These are phyloP conservation scores for Turritis glabra DNA, from an alignment of 345 rosid genomes.

Conservation along the genomic window DNA sequence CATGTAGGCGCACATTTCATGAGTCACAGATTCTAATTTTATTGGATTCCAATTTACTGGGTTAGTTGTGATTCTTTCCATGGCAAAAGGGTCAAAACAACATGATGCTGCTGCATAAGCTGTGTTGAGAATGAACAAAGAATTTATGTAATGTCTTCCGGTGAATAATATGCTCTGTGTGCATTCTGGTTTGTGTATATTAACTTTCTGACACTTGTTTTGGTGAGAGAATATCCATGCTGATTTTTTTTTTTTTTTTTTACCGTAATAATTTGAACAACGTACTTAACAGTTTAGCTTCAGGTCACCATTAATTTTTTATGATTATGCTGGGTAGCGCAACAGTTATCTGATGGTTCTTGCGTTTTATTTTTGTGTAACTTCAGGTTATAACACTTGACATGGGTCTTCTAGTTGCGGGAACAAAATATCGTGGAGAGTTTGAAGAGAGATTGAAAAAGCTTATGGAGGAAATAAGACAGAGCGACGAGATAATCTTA, in stretches of 20 bases:
- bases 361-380: constrained; percentile 13
- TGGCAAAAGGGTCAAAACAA: background rate
- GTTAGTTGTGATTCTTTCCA: constrained; percentile 3
- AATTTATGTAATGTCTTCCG: background rate
- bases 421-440: constrained; percentile 98
- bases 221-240: background rate
- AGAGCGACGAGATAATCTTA: constrained; percentile 93
- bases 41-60: background rate
- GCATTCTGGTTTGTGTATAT: background rate
- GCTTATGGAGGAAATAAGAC: constrained; percentile 98
- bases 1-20: constrained; percentile 10
- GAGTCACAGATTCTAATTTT: background rate
- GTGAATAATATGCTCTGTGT: background rate
- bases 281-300: background rate
- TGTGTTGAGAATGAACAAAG: background rate
- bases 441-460: constrained; percentile 98
- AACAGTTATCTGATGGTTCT: constrained; percentile 12
- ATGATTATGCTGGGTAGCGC: background rate
- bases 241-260: background rate
- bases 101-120: background rate
- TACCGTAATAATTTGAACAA: background rate
- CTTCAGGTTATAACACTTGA: constrained; percentile 89
- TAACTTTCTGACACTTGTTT: background rate
- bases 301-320: background rate
- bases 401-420: constrained; percentile 99